phyloP scores from a whole-genome alignment of 2,329 filamentous ascomycete species.

The Pseudogymnoascus sp. region DNA sequence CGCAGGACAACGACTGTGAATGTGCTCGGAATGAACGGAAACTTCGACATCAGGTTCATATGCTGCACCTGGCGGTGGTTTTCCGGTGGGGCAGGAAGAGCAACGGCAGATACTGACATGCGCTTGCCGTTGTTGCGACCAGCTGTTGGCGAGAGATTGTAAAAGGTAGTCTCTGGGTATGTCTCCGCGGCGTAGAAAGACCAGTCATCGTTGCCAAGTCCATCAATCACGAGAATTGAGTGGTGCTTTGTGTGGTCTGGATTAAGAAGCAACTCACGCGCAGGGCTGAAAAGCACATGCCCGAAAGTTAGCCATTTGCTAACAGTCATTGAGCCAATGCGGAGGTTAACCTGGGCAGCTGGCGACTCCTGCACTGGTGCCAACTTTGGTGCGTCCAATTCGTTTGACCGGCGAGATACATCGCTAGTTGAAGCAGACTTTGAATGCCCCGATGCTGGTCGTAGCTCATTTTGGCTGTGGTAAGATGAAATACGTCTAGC shows the following conservation, averaged over 20 bases:
- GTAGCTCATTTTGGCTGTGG: slow-evolving; percentile 28
- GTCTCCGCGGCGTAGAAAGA: slow-evolving; percentile 79
- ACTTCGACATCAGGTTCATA: slow-evolving; percentile 45
- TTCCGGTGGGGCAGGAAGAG: slow-evolving; percentile 49
- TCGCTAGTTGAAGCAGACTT: slow-evolving; percentile 20
- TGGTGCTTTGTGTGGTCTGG: slow-evolving; percentile 41
- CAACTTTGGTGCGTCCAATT: slow-evolving; percentile 14
- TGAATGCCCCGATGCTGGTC: slow-evolving; percentile 15
- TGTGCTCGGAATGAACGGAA: slow-evolving; percentile 69
- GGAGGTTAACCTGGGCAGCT: slow-evolving; percentile 64
- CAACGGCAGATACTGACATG: slow-evolving; percentile 29
- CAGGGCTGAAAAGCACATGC: slow-evolving; percentile 73
- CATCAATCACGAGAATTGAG: slow-evolving; percentile 70
- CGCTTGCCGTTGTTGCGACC: slow-evolving; percentile 37
- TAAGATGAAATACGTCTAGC: slow-evolving; percentile 27
- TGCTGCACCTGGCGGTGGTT: slow-evolving; percentile 74
- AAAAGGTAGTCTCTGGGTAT: slow-evolving; percentile 66
- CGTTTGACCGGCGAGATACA: slow-evolving; percentile 17
- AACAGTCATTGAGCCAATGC: slow-evolving; percentile 74
- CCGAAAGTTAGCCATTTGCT: slow-evolving; percentile 85
- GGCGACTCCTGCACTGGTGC: slow-evolving; percentile 38
- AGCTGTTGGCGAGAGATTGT: slow-evolving; percentile 59
- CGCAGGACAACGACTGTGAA: slow-evolving; percentile 71
- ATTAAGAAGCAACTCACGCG: slow-evolving; percentile 51
- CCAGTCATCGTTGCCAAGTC: slow-evolving; percentile 82